A percentile compares a stretch with the other conserved stretches of the same genome.
phyloP scores from a whole-genome alignment of 1,284 basidiomycete genomes.

The Malassezia globosa region DNA sequence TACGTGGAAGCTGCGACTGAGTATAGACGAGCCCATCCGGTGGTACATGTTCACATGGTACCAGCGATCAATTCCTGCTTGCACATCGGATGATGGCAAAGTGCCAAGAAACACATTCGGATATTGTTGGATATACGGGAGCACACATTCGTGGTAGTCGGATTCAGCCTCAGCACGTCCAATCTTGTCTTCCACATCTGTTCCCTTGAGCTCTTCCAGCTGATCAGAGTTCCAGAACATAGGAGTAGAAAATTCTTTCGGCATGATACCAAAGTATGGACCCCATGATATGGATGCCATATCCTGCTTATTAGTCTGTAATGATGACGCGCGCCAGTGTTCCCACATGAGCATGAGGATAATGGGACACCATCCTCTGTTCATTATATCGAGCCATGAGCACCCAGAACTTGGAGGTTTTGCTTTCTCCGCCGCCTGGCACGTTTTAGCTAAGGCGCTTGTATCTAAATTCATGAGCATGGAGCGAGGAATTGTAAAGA shows the following conservation, averaged over 20 bases:
- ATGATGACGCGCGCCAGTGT: conserved; percentile 45
- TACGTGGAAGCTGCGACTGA: conserved; percentile 79
- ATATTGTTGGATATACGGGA: conserved; percentile 45
- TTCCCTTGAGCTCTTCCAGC: conserved; percentile 66
- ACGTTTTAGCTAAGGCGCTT: conserved; percentile 52
- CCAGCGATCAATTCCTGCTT: conserved; percentile 47
- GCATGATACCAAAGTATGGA: conserved; percentile 52
- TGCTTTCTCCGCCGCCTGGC: conserved; percentile 16
- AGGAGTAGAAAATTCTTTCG: conserved; percentile 63
- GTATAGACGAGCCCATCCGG: conserved; percentile 79
- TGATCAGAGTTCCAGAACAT: conserved; percentile 85
- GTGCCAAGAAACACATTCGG: conserved; percentile 29
- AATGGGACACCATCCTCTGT: conserved; percentile 67
- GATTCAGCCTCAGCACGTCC: conserved; percentile 71
- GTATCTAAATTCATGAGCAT: conserved; percentile 70
- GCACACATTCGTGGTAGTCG: conserved; percentile 54
- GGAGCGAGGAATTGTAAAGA: conserved; percentile 72
- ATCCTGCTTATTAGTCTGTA: not conserved
- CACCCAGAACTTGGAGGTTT: not conserved
- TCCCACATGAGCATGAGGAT: conserved; percentile 96
- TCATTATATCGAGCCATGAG: conserved; percentile 22
- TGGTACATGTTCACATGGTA: conserved; percentile 74
- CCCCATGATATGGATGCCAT: conserved; percentile 26
- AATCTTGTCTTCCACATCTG: conserved; percentile 73
- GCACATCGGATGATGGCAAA: not conserved